Evolutionary conservation across 116 monocot genomes (phyloP), one percentile per base, ranked within the genome.

Genomic region (Papilionanthe hybrid): DNA sequence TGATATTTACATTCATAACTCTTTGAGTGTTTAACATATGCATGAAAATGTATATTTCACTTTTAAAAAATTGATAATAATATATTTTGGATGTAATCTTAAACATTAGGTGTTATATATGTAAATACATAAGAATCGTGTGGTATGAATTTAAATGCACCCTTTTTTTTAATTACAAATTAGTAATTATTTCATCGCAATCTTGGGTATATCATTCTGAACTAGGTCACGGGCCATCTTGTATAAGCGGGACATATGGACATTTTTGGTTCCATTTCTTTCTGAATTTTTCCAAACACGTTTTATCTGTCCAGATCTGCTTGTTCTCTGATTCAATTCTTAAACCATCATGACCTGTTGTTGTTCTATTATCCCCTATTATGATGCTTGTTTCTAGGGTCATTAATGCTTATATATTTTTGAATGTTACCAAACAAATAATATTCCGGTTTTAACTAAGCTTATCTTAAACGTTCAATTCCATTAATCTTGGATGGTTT

Each of bases 361-460:
- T 65, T 65, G 65, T 65, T 65, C 65, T 27, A 25, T 27, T 65
- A 65, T 65, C 65, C 65, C 27, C 65, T 65, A 28, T 65, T 65
- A 25, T 65, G 9, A 63, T 63, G 7, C 63, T 25, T 25, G 18
- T 8, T 63, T 23, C 25, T 8, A 7, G 1, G 5, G 18, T 57
- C 18, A 57, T 57, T 57, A 5, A 20, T n/a, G n/a, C 20, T 58
- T 19, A 58, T n/a, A 19, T 58, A 20, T 58, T 19, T 58, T 22
- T 22, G 19, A 58, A 58, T 18, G n/a, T 58, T 20, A n/a, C 58
- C 7, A 58, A 58, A 58, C 58, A 58, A 1, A 20, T 22, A 37
- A 37, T 58, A 58, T 58, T 65, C 25, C 25, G 25, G 25, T 11
- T 25, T 65, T 27, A 25, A 65, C 25, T 27, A 65, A 37, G 27